A percentile compares a stretch with the other conserved stretches of the same genome.
Conservation (phyloP, 352 stramenopile genomes). For the Phytophthora pseudosyringae region DNA sequence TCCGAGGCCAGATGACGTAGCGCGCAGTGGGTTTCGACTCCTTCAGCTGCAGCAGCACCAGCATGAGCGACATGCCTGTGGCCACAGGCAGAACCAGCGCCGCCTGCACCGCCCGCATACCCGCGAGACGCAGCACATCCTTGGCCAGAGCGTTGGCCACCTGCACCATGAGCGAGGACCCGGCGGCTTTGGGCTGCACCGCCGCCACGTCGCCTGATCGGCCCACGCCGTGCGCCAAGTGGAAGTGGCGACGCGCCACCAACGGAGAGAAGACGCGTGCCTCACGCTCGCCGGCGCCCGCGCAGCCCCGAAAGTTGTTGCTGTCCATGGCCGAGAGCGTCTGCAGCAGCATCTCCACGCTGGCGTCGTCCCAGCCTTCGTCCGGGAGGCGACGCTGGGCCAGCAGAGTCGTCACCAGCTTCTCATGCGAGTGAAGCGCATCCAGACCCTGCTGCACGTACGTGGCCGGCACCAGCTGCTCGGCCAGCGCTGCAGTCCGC, state of each 20-base stretch:
- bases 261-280: slow-evolving; percentile 90
- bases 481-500: slow-evolving; percentile 54
- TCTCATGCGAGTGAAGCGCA: slow-evolving; percentile 65
- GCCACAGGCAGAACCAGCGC: slow-evolving; percentile 96
- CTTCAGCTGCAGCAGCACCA: slow-evolving; percentile 91
- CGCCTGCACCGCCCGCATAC: slow-evolving; percentile 59
- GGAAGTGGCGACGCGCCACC: slow-evolving; percentile 92
- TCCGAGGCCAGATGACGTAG: slow-evolving; percentile 94
- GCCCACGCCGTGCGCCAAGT: slow-evolving; percentile 96
- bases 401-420: slow-evolving; percentile 80
- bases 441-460: slow-evolving; percentile 85
- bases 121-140: slow-evolving; percentile 92
- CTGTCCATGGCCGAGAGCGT: slow-evolving; percentile 93
- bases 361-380: slow-evolving; percentile 90
- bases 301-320: slow-evolving; percentile 94
- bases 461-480: slow-evolving; percentile 62
- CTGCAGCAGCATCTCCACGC: slow-evolving; percentile 87
- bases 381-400: slow-evolving; percentile 86
- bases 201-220: slow-evolving; percentile 98
- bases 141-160: slow-evolving; percentile 91
- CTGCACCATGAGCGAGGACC: slow-evolving; percentile 96
- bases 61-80: slow-evolving; percentile 96
- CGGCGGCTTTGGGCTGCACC: slow-evolving; percentile 98
- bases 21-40: slow-evolving; percentile 51
- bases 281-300: slow-evolving; percentile 97